Base-by-base conservation (phyloP, 176 grass and related monocot genomes). In the Rhynchospora pubera region DNA sequence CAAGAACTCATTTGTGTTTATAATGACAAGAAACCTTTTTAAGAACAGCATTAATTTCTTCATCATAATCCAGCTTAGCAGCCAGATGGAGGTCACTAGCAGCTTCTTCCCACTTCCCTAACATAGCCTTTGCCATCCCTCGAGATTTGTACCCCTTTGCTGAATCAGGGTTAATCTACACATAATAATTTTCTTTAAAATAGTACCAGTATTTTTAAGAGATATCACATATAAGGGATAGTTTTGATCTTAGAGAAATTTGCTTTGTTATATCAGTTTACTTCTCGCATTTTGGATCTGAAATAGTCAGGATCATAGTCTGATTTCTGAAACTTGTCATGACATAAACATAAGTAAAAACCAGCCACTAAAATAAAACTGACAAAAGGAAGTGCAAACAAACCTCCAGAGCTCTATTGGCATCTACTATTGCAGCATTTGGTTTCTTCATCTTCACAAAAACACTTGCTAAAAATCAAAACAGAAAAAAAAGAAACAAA, bases 111-210 rank as follows among this genome's bases (percentile, higher is more conserved):
- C 92, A 91, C 7, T 84, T 64, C 10, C 92, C 89, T 79, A 91
- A 86, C 87, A 91, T 87, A 84, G 89, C 79, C 67, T 89, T 91
- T 57, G 89, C 92, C 82, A 94, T 91, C 39, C 92, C 92, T 83
- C 87, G 82, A 64, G 79, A 89, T 91, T 91, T 94, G 82, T 91
- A 94, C 71, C 89, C 92, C 87, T 94, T 94, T 30, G 89, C 85
- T 83, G 89, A 94, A 83, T 94, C 92, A 57, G 89, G 82, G 64
- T 91, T 94, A 65, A 94, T 91, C 91, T 91, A 82, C 57, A 46
- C 15, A 83, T 14, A 78, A 52, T 62, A 48, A 59, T 77, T 85
- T 75, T 65, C 30, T 63, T 85, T 45, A 77, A 16, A 72, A 78
- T 57, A 64, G 16, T 62, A 18, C 30, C 71, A 84, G 50, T 47